Percentiles rank a stretch among this genome's conserved stretches.
Conservation (phyloP, 1,139 yeast genomes). For the Debaryomyces fabryi region DNA sequence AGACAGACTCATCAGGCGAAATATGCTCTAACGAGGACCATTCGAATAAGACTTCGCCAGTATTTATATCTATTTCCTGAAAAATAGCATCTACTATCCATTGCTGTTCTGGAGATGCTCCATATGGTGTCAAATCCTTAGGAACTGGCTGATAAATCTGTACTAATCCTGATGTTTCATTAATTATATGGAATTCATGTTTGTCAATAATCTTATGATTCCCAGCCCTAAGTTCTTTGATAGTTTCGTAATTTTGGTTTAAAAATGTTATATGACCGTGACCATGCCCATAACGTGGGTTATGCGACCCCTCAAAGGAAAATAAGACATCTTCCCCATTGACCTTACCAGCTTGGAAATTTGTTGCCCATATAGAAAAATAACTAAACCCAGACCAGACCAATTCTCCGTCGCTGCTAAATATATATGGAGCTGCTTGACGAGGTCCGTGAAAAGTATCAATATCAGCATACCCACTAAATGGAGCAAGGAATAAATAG, state of each 20-base stretch:
- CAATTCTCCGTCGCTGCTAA: slow-evolving; percentile 32
- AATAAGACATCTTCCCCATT: slow-evolving; percentile 29
- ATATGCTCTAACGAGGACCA: slow-evolving; percentile 43
- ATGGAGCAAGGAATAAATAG: slow-evolving; percentile 36
- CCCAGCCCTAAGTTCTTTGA: slow-evolving; percentile 34
- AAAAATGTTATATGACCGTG: slow-evolving; percentile 38
- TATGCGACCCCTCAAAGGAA: slow-evolving; percentile 37
- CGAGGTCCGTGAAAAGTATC: slow-evolving; percentile 26
- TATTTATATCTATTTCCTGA: slow-evolving; percentile 38
- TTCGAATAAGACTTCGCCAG: slow-evolving; percentile 39
- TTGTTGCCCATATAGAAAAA: slow-evolving; percentile 34
- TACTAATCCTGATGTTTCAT: slow-evolving; percentile 30
- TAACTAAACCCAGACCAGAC: slow-evolving; percentile 39
- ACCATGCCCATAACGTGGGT: slow-evolving; percentile 37
- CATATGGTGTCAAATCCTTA: slow-evolving; percentile 28
- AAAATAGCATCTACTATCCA: slow-evolving; percentile 37
- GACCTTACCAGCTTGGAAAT: slow-evolving; percentile 32
- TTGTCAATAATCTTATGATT: slow-evolving; percentile 33
- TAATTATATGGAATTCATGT: slow-evolving; percentile 36
- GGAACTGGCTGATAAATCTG: slow-evolving; percentile 35
- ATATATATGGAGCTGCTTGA: slow-evolving; percentile 36
- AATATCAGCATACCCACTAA: slow-evolving; percentile 25
- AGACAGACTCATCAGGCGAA: slow-evolving; percentile 32
- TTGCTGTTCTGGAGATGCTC: slow-evolving; percentile 26
- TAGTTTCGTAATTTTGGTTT: slow-evolving; percentile 28